Percentiles rank a stretch among this genome's conserved stretches.
Conservation (phyloP, 2,329 filamentous ascomycete genomes). For the Huntiella abstrusa region DNA sequence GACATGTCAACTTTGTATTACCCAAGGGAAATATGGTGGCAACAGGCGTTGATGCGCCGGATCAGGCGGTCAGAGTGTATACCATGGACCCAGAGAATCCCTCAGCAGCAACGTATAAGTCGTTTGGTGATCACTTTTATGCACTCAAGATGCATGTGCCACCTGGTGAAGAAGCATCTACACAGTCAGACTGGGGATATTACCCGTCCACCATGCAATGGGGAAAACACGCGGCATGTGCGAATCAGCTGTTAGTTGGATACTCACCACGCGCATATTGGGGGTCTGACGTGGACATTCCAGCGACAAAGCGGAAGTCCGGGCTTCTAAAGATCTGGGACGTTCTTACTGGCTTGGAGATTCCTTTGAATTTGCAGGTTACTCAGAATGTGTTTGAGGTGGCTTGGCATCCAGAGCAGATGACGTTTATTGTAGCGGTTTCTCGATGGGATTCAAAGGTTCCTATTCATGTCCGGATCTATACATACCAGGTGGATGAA, state of each 20-base stretch:
- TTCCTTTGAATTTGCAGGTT: conserved; percentile 31
- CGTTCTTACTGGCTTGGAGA: conserved; percentile 22
- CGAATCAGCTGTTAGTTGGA: conserved; percentile 38
- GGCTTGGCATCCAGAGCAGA: conserved; percentile 38
- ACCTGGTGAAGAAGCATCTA: background rate
- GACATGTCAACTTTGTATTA: conserved; percentile 44
- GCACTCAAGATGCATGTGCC: background rate
- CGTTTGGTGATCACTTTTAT: conserved; percentile 15
- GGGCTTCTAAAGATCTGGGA: conserved; percentile 45
- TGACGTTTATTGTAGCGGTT: conserved; percentile 37
- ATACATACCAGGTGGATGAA: background rate
- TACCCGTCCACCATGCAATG: conserved; percentile 45
- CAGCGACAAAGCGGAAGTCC: conserved; percentile 34
- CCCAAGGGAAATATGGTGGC: conserved; percentile 29
- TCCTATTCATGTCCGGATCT: conserved; percentile 37
- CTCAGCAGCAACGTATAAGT: conserved; percentile 19
- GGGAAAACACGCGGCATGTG: conserved; percentile 27
- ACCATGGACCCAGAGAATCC: conserved; percentile 22
- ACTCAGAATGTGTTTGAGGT: conserved; percentile 47
- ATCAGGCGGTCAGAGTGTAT: conserved; percentile 39
- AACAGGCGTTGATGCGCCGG: conserved; percentile 37
- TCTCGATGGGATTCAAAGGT: conserved; percentile 26
- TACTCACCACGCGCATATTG: conserved; percentile 40
- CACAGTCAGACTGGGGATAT: conserved; percentile 34
- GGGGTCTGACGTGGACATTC: conserved; percentile 37